phyloP scores from a whole-genome alignment of 352 stramenopile genomes.

The Discostella stelligera region DNA sequence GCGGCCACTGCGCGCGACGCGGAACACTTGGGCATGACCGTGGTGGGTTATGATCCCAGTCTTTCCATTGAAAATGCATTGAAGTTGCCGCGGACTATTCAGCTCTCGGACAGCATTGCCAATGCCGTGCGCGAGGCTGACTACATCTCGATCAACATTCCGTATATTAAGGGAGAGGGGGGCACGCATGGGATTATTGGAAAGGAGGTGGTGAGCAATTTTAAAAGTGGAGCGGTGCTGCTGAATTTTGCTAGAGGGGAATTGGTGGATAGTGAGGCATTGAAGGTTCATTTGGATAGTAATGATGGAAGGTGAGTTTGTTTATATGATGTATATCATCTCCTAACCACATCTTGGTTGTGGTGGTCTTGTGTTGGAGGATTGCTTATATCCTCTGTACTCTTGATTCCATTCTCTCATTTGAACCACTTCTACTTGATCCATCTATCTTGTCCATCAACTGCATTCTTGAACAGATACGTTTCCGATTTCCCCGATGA shows the following conservation, averaged over 20 bases:
- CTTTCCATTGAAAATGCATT: constrained; percentile 75
- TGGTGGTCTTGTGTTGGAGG: background rate
- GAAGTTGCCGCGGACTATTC: constrained; percentile 63
- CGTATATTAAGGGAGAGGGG: constrained; percentile 88
- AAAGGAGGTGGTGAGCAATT: constrained; percentile 84
- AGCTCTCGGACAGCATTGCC: constrained; percentile 69
- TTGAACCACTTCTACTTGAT: background rate
- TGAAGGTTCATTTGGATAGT: constrained; percentile 84
- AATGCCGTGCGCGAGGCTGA: constrained; percentile 90
- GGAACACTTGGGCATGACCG: constrained; percentile 90
- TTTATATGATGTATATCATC: no score
- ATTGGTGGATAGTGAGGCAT: constrained; percentile 89
- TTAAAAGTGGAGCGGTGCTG: constrained; percentile 87
- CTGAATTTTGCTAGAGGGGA: constrained; percentile 92
- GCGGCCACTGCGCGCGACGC: constrained; percentile 89
- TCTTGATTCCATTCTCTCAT: background rate
- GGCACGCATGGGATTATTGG: constrained; percentile 81
- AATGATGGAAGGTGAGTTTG: constrained; percentile 68
- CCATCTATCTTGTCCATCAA: background rate
- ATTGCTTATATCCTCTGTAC: background rate
- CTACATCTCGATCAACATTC: constrained; percentile 95
- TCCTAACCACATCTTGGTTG: no score
- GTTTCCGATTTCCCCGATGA: constrained; percentile 82
- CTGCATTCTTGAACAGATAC: constrained; percentile 43
- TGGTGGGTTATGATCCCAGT: constrained; percentile 77